phyloP scores from a whole-genome alignment of 208 protist genomes.

The Trypanosoma congolense region DNA sequence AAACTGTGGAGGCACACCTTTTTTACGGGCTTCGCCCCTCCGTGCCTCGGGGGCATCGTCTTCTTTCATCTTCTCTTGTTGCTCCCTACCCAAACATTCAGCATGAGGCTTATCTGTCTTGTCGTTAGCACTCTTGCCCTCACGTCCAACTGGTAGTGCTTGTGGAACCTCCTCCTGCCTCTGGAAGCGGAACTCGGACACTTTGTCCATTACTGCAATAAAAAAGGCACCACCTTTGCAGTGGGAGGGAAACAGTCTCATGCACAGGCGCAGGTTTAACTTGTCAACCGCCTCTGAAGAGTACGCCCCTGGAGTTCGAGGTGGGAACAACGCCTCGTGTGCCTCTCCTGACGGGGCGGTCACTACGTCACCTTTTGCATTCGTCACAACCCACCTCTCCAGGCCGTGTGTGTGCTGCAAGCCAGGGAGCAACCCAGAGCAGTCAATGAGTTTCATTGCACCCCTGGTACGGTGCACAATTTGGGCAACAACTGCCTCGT shows the following conservation, averaged over 20 bases:
- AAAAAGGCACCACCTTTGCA: slow-evolving; percentile 97
- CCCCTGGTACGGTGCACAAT: slow-evolving; percentile 79
- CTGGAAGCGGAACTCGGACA: slow-evolving; percentile 49
- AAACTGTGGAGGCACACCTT: slow-evolving; percentile 58
- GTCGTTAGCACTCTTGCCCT: slow-evolving; percentile 1
- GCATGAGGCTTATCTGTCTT: slow-evolving; percentile 11
- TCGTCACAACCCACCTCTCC: slow-evolving; percentile 78
- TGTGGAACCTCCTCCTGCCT: slow-evolving; percentile 14
- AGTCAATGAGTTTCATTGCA: slow-evolving; percentile 87
- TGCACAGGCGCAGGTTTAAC: slow-evolving; percentile 81
- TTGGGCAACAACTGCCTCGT: slow-evolving; percentile 93
- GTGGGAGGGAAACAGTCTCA: slow-evolving; percentile 92
- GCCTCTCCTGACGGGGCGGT: slow-evolving; percentile 32
- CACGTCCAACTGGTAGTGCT: neutral
- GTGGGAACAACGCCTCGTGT: slow-evolving; percentile 68
- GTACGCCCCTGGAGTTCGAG: slow-evolving; percentile 73
- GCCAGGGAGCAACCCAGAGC: slow-evolving; percentile 61
- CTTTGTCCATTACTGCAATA: slow-evolving; percentile 92
- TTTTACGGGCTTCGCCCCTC: neutral
- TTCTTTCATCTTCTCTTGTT: slow-evolving; percentile 7
- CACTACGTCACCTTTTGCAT: slow-evolving; percentile 50
- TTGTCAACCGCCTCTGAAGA: slow-evolving; percentile 35
- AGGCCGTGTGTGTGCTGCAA: slow-evolving; percentile 75
- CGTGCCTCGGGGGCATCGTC: neutral
- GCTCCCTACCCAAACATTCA: slow-evolving; percentile 9